A percentile compares a stretch with the other conserved stretches of the same genome.
Evolutionary conservation across 768 basidiomycete species (phyloP).

Genomic region (Aureoboletus auriporus): DNA sequence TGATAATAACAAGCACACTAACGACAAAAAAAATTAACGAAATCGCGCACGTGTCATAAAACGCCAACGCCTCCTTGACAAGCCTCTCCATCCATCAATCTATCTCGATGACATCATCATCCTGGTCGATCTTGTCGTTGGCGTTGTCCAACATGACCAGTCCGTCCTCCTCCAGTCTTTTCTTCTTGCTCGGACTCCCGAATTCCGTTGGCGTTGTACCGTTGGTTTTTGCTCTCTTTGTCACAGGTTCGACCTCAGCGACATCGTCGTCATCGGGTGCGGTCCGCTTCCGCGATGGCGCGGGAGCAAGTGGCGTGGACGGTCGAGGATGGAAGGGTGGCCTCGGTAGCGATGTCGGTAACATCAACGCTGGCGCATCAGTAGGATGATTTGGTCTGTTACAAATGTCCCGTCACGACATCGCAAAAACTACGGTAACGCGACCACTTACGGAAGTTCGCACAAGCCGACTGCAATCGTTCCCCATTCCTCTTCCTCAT

Average conservation of each 20-base stretch:
- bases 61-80: too few relatives aligned
- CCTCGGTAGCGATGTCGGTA: slow-evolving; percentile 61
- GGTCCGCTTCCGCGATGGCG: slow-evolving; percentile 52
- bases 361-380: slow-evolving; percentile 51
- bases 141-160: slow-evolving; percentile 60
- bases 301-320: slow-evolving; percentile 34
- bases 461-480: slow-evolving; percentile 71
- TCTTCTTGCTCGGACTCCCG: slow-evolving; percentile 59
- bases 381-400: slow-evolving; percentile 52
- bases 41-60: not conserved
- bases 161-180: slow-evolving; percentile 70
- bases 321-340: slow-evolving; percentile 45
- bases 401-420: not conserved
- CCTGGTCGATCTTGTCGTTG: slow-evolving; percentile 49
- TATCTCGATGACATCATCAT: slow-evolving; percentile 60
- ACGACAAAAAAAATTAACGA: not conserved
- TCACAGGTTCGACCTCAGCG: slow-evolving; percentile 51
- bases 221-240: slow-evolving; percentile 50
- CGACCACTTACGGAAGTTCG: slow-evolving; percentile 59
- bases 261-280: slow-evolving; percentile 51
- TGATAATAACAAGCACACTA: not conserved
- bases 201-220: slow-evolving; percentile 14
- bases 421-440: not conserved
- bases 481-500: slow-evolving; percentile 77
- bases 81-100: slow-evolving; percentile 33